Evolutionary conservation across 2,329 filamentous ascomycete species (phyloP), one percentile per base, ranked within the genome.

Genomic region (Arthrobotrys sphaeroides): DNA sequence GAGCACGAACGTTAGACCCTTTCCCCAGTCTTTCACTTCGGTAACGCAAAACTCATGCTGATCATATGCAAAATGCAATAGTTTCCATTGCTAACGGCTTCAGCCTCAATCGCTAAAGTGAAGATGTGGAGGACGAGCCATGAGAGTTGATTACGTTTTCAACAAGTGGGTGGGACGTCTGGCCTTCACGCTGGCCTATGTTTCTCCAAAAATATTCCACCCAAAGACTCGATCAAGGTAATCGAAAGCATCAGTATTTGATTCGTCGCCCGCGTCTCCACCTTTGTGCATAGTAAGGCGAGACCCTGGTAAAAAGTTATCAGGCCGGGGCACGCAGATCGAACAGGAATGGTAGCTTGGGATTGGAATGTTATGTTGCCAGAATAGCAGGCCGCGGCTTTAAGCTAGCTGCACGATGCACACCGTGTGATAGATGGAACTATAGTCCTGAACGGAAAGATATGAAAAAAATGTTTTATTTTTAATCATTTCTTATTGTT

Each of bases 41-140:
- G 51, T 55, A 64, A 47, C 18, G 51, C 20, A 51, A 40, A 20
- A 33, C 28, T 38, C 59, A 57, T 45, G 69, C 45, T 67, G 53
- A 74, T 55, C 61, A 47, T 73, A 36, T 73, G 69, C 60, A 66
- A 62, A 57, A 66, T 66, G 60, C 61, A 66, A 60, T 74, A 74
- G 61, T 55, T 74, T 62, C 42, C 62, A 74, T 42, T 36, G 40
- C 57, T 47, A 62, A 67, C 36, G 22, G 20, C 53, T 55, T 67
- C 62, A 67, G 61, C 69, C 69, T 68, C 55, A 74, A 47, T 74
- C 60, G 31, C 49, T 49, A 38, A 57, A 64, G 28, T 16, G 20
- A 49, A 33, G 18, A 45, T 40, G 59, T 47, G 59, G 33, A 59
- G 28, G 47, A 53, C 20, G 16, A 38, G 10, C 33, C 66, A 60